Evolutionary conservation across 116 monocot genomes (phyloP).

Genomic region (Posidonia oceanica): DNA sequence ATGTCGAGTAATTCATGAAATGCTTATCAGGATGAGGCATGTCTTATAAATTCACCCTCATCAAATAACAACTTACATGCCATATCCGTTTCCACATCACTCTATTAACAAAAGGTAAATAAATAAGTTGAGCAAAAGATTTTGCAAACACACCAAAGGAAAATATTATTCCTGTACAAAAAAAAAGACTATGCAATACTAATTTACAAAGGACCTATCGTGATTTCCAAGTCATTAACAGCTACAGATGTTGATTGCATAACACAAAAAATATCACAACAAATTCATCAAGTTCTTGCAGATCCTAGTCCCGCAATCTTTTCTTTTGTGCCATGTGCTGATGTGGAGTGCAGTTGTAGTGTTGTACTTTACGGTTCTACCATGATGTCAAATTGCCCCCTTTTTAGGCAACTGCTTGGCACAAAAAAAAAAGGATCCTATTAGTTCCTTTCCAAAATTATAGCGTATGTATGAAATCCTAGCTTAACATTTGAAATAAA

Average conservation of each 20-base stretch:
- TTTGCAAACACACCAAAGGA: background rate
- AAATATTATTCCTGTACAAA: background rate
- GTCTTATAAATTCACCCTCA: no score
- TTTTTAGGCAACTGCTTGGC: constrained; percentile 3
- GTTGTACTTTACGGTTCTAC: background rate
- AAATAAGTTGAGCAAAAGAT: no score
- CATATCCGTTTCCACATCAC: no score
- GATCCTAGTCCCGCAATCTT: background rate
- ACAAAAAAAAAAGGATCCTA: background rate
- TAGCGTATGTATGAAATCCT: background rate
- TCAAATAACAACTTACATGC: no score
- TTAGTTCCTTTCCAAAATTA: background rate
- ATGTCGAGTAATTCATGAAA: background rate
- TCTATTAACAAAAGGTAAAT: no score
- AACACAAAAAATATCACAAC: constrained; percentile 2
- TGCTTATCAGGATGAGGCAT: no score
- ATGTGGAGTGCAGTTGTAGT: background rate
- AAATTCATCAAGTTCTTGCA: background rate
- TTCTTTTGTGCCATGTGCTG: background rate
- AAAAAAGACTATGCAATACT: background rate
- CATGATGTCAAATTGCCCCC: constrained; percentile 4
- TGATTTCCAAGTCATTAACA: background rate
- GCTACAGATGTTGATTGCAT: background rate
- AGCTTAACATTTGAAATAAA: background rate
- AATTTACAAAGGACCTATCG: background rate